Percentiles rank a stretch among this genome's conserved stretches.
Evolutionary conservation across 768 basidiomycete genomes (phyloP).

Genomic region (Rhodotorula paludigena): DNA sequence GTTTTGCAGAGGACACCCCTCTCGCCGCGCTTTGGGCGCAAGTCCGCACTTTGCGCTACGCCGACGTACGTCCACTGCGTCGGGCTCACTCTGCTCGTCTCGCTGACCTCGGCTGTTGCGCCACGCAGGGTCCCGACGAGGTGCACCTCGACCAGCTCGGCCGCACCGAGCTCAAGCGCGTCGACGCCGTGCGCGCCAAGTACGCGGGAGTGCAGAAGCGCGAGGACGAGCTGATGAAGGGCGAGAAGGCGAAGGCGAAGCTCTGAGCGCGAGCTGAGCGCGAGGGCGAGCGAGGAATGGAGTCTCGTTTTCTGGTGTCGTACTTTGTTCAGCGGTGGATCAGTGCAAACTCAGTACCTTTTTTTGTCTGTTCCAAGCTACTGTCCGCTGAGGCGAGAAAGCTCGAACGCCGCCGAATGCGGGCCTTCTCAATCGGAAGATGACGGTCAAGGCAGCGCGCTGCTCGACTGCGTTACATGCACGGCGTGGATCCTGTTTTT

Average conservation of each 20-base stretch:
- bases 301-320: no score
- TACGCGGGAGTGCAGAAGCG: conserved; percentile 6
- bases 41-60: conserved; percentile 71
- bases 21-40: conserved; percentile 73
- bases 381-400: no score
- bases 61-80: conserved; percentile 44
- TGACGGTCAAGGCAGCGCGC: no score
- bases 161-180: conserved; percentile 76
- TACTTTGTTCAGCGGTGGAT: no score
- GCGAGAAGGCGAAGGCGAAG: not conserved
- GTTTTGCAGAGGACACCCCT: conserved; percentile 63
- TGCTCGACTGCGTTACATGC: no score
- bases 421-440: no score
- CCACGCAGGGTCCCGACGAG: conserved; percentile 75
- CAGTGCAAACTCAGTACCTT: no score
- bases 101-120: conserved; percentile 24
- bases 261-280: no score
- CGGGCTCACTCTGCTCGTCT: not conserved
- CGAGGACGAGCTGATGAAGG: conserved; percentile 11
- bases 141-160: conserved; percentile 96
- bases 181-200: conserved; percentile 52
- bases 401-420: no score
- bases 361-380: no score
- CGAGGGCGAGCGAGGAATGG: no score
- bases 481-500: no score